Evolutionary conservation across 495 filamentous ascomycete genomes (phyloP), one percentile per base, ranked within the genome.

Genomic region (Xanthoparmelia taractica): DNA sequence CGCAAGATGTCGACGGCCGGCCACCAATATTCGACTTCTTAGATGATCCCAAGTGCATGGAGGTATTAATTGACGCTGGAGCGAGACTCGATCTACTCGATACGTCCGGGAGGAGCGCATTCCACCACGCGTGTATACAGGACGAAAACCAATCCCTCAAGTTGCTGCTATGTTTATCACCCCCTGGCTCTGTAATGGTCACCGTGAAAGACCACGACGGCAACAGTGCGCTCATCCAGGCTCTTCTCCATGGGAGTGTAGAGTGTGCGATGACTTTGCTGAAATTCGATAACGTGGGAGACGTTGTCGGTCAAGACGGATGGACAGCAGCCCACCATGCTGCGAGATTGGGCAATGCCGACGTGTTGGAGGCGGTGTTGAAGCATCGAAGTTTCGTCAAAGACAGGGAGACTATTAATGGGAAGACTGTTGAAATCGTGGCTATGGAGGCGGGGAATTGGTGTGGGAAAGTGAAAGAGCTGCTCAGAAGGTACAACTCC

Each of bases 361-460:
- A 61, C 8, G 41, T 61, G 15, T 37, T 61, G 41, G 59, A 34
- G 23, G 59, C 43, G 8, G 59, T 38, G 31, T 25, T 61, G 34
- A 33, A 23, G n/a, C 59, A 61, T 38, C 34, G 45, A 36, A 68
- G 43, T 33, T 61, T 63, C 36, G 27, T 43, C 0, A 58, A 33
- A 59, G 66, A 38, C 37, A 59, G 31, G 61, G 68, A 63, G 54
- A 65, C 47, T 45, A 68, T 58, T 25, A 58, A 67, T 63, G 63
- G 66, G 40, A 50, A 67, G 59, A 61, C 52, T 25, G 50, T 25
- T 50, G 43, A 65, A 61, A 66, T 68, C 8, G 59, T 61, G 45
- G 59, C 62, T 31, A 64, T 64, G 62, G 62, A 64, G 40, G 23
- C 55, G 15, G 62, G 57, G 15, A 59, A 59, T 38, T 61, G 59